Conservation (phyloP, 2,329 filamentous ascomycete genomes). For the Aureobasidium sp. region DNA sequence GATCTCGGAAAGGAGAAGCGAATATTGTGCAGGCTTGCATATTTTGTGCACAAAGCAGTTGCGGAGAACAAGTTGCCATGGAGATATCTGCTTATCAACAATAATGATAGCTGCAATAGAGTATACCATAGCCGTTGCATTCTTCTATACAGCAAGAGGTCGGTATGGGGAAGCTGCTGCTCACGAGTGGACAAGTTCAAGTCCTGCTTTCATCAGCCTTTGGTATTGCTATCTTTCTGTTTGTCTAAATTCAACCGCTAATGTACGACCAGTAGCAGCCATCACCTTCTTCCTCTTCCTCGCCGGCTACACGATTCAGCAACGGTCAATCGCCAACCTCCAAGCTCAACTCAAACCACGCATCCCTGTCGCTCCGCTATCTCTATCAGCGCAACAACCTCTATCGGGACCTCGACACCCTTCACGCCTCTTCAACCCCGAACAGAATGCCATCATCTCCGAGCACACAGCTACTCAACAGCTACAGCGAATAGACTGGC, state of each 20-base stretch:
- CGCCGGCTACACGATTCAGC: constrained; percentile 88
- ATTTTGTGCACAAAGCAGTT: background rate
- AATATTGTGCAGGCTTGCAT: constrained; percentile 1
- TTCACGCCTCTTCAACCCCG: constrained; percentile 31
- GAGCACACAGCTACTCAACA: constrained; percentile 33
- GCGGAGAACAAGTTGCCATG: constrained; percentile 20
- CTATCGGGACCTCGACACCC: constrained; percentile 25
- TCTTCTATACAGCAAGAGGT: background rate
- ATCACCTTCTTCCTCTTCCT: constrained; percentile 89
- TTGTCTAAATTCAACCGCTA: background rate
- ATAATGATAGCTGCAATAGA: constrained; percentile 12
- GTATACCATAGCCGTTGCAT: constrained; percentile 15
- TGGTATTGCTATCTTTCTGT: constrained; percentile 50
- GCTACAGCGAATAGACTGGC: constrained; percentile 45
- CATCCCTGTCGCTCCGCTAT: constrained; percentile 45
- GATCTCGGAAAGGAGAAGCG: too few species aligned
- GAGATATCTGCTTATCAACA: constrained; percentile 22
- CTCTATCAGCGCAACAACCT: constrained; percentile 17
- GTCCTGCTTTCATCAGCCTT: constrained; percentile 70
- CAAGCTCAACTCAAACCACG: constrained; percentile 71
- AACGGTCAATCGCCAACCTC: constrained; percentile 74
- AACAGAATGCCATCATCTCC: constrained; percentile 19
- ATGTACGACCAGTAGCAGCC: constrained; percentile 62
- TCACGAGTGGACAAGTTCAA: constrained; percentile 77
- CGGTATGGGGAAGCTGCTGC: constrained; percentile 53